These are phyloP conservation scores for Candida vartiovaarae DNA, from an alignment of 805 yeast species.

Conservation along the genomic window DNA sequence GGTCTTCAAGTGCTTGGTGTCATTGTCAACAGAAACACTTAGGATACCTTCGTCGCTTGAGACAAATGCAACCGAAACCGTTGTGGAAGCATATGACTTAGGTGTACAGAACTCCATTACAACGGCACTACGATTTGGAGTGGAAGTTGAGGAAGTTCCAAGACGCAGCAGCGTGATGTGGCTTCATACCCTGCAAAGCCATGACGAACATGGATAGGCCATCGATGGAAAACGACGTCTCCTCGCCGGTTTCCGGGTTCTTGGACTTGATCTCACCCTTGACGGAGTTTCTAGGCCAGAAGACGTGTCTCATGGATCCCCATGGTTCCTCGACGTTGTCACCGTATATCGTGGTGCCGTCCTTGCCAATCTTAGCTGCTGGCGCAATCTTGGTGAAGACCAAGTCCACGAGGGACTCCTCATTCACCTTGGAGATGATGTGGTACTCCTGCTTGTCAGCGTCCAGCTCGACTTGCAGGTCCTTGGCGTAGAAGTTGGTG, in stretches of 20 bases:
- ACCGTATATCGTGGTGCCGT: conserved; percentile 84
- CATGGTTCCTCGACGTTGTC: conserved; percentile 80
- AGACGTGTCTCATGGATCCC: conserved; percentile 95
- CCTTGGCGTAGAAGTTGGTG: conserved; percentile 72
- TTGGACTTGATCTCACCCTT: conserved; percentile 53
- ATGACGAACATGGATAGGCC: conserved; percentile 72
- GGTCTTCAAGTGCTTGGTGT: conserved; percentile 49
- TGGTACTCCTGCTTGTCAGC: conserved; percentile 48
- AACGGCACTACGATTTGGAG: conserved; percentile 65
- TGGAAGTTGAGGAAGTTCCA: conserved; percentile 95
- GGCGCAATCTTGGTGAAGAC: conserved; percentile 53
- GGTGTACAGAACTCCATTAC: conserved; percentile 97
- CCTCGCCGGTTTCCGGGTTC: conserved; percentile 21
- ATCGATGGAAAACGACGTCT: conserved; percentile 26
- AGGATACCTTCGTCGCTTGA: conserved; percentile 58
- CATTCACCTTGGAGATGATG: conserved; percentile 56
- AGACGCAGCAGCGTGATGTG: conserved; percentile 95
- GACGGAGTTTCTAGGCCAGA: conserved; percentile 88
- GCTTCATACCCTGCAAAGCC: conserved; percentile 99
- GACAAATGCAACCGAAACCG: conserved; percentile 73
- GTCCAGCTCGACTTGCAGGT: conserved; percentile 54
- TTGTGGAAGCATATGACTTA: conserved; percentile 73
- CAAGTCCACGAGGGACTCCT: conserved; percentile 66
- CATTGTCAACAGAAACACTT: conserved; percentile 59
- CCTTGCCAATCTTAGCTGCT: conserved; percentile 84